Conservation (phyloP, 2,329 filamentous ascomycete species). For the Truncatella angustata region DNA sequence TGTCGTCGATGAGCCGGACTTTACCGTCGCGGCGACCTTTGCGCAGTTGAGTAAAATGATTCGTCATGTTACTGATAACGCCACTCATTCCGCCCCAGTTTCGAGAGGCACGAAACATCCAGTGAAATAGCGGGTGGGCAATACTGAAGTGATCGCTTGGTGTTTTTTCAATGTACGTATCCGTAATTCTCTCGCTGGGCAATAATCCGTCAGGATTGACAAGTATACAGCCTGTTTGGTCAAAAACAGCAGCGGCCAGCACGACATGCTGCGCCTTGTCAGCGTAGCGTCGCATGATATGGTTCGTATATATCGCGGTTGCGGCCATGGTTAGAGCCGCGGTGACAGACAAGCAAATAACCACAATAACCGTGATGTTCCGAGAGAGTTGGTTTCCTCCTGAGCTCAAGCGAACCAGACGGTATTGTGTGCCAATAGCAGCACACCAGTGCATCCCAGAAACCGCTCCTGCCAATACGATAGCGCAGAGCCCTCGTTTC, state of each 20-base stretch:
- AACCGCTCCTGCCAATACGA: constrained; percentile 69
- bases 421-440: constrained; percentile 67
- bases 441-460: constrained; percentile 89
- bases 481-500: constrained; percentile 66
- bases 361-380: constrained; percentile 69
- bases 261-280: constrained; percentile 61
- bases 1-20: constrained; percentile 47
- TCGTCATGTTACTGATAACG: constrained; percentile 69
- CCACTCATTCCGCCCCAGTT: constrained; percentile 71
- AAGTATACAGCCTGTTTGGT: constrained; percentile 62
- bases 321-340: constrained; percentile 59
- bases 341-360: constrained; percentile 64
- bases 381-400: constrained; percentile 46
- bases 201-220: constrained; percentile 68
- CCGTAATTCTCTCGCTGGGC: constrained; percentile 75
- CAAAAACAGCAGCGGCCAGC: constrained; percentile 63
- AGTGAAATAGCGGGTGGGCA: constrained; percentile 77
- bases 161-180: constrained; percentile 68
- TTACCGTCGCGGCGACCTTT: constrained; percentile 34
- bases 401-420: constrained; percentile 46
- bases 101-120: constrained; percentile 79
- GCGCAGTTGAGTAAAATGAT: constrained; percentile 59
- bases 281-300: constrained; percentile 50
- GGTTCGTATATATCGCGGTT: constrained; percentile 53
- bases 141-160: constrained; percentile 74